phyloP scores from a whole-genome alignment of 257 asterid species.

The Rauvolfia tetraphylla region DNA sequence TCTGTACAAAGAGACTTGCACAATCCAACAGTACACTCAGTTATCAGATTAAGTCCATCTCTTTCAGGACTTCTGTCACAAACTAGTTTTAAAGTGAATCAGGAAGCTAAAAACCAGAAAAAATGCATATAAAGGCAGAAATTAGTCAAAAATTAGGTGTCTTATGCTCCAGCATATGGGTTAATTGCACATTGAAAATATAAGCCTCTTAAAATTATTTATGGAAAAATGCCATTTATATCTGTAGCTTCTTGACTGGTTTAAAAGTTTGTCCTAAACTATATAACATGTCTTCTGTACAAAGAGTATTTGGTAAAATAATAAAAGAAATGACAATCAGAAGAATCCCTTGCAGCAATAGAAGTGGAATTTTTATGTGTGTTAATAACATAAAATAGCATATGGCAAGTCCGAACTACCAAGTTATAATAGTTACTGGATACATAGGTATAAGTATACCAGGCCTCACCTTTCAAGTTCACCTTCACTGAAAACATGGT shows the following conservation, averaged over 20 bases:
- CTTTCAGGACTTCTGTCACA: not conserved
- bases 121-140: not conserved
- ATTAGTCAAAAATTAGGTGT: not conserved
- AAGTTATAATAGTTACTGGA: not conserved
- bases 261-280: not conserved
- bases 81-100: not conserved
- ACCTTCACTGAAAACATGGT: slow-evolving; percentile 97
- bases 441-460: slow-evolving; percentile 2
- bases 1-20: not conserved
- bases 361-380: not conserved
- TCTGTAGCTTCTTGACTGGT: not conserved
- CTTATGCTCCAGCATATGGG: not conserved
- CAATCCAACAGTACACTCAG: not conserved
- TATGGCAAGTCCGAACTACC: not conserved
- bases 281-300: not conserved
- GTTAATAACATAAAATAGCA: not conserved
- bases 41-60: not conserved
- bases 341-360: not conserved
- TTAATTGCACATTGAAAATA: not conserved
- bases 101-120: not conserved
- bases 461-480: slow-evolving; percentile 81
- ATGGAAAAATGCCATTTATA: not conserved
- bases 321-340: not conserved
- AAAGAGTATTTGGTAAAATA: not conserved
- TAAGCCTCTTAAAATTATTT: not conserved